A percentile compares a stretch with the other conserved stretches of the same genome.
Conservation (phyloP, 2,329 filamentous ascomycete species). For the Cercospora nicotianae region DNA sequence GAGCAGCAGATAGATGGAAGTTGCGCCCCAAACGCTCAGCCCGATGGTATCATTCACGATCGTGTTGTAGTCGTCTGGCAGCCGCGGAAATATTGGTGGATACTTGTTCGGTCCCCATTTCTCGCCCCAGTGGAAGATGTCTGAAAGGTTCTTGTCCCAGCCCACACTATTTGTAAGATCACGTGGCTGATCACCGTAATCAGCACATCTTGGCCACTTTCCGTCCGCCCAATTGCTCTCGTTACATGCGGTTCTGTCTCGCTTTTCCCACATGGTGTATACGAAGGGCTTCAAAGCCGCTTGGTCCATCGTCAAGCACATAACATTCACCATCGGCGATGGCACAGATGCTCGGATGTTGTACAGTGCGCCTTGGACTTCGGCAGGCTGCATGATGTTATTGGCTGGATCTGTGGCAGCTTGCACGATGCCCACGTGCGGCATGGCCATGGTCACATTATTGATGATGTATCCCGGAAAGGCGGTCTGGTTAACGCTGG, state of each 20-base stretch:
- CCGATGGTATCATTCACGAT: conserved; percentile 55
- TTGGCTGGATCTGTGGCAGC: conserved; percentile 65
- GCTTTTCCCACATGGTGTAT: conserved; percentile 59
- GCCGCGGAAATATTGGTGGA: conserved; percentile 46
- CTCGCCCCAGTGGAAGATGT: conserved; percentile 67
- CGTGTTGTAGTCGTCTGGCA: conserved; percentile 66
- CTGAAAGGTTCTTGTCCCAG: conserved; percentile 51
- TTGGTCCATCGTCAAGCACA: conserved; percentile 66
- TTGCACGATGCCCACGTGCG: conserved; percentile 67
- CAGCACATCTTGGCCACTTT: conserved; percentile 15
- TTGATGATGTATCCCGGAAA: conserved; percentile 51
- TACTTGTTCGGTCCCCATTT: conserved; percentile 44
- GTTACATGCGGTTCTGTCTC: conserved; percentile 4
- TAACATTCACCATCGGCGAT: conserved; percentile 68
- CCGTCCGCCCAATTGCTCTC: conserved; percentile 13
- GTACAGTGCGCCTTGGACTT: conserved; percentile 65
- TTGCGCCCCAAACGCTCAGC: conserved; percentile 39
- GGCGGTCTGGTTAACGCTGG: conserved; percentile 53
- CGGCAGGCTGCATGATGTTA: conserved; percentile 66
- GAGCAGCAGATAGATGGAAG: conserved; percentile 67
- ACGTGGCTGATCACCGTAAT: conserved; percentile 18
- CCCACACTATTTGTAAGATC: conserved; percentile 21
- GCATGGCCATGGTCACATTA: conserved; percentile 75
- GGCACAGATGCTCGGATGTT: conserved; percentile 66
- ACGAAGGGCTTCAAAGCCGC: conserved; percentile 64